Percentiles rank a stretch among this genome's conserved stretches.
Evolutionary conservation across 2,329 filamentous ascomycete genomes (phyloP).

Genomic region (Colletotrichum sp.): DNA sequence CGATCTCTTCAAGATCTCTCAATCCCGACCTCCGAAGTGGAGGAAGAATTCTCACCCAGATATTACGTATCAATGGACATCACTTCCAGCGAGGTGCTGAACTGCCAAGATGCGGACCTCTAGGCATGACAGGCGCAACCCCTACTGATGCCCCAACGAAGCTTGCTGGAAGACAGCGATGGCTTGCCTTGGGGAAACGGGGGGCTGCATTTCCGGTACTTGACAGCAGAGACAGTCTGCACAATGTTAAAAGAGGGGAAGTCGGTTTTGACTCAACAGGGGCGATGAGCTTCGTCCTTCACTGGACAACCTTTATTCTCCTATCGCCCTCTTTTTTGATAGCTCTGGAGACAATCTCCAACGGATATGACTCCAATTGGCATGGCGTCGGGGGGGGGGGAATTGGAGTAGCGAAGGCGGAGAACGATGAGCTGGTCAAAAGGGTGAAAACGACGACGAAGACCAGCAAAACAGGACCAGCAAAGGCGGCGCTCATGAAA

Average conservation of each 20-base stretch:
- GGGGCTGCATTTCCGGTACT: neutral
- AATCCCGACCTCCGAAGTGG: neutral
- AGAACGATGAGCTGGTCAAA: neutral
- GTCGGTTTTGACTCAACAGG: neutral
- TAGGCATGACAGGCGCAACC: neutral
- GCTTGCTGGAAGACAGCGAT: neutral
- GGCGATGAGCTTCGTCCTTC: neutral
- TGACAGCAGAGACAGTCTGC: neutral
- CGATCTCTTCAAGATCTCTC: neutral
- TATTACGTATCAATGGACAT: neutral
- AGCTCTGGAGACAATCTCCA: neutral
- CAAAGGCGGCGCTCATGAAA: constrained; percentile 9
- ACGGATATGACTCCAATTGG: neutral
- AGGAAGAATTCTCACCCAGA: neutral
- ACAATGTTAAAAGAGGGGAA: neutral
- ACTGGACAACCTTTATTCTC: neutral
- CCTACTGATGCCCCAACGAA: neutral
- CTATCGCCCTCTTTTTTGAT: neutral
- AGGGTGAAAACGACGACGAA: neutral
- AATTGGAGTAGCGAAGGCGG: neutral
- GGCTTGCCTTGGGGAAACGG: constrained; percentile 1
- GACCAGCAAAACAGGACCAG: neutral
- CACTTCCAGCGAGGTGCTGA: neutral
- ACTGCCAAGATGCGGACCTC: neutral
- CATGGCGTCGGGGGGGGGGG: neutral